Conservation (phyloP, 2,329 filamentous ascomycete species). For the Daldinia eschscholtzii region DNA sequence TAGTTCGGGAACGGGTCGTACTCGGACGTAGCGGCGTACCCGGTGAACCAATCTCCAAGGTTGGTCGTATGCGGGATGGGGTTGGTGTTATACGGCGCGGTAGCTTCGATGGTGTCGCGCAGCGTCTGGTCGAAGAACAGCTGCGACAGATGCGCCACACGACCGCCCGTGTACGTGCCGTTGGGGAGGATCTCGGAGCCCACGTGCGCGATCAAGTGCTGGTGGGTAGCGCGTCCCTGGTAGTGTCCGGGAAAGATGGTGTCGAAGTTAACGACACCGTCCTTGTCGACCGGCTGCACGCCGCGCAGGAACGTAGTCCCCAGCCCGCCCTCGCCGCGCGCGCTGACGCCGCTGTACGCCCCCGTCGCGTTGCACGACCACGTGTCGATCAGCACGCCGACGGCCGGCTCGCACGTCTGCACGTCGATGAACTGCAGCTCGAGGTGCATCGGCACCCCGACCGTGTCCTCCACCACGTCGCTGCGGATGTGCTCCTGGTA, state of each 20-base stretch:
- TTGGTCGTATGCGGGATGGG: conserved; percentile 50
- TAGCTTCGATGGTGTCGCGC: conserved; percentile 54
- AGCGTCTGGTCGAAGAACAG: conserved; percentile 58
- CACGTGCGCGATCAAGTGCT: conserved; percentile 57
- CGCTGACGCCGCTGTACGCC: conserved; percentile 56
- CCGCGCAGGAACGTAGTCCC: conserved; percentile 63
- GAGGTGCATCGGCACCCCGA: conserved; percentile 58
- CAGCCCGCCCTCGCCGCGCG: conserved; percentile 51
- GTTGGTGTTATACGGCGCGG: conserved; percentile 56
- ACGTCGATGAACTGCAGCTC: conserved; percentile 62
- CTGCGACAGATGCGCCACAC: conserved; percentile 59
- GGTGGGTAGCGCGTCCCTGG: conserved; percentile 57
- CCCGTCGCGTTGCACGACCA: conserved; percentile 63
- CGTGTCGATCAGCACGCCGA: conserved; percentile 57
- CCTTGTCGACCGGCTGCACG: conserved; percentile 59
- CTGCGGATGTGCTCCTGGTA: conserved; percentile 58
- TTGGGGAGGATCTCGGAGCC: conserved; percentile 54
- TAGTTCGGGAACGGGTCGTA: conserved; percentile 67
- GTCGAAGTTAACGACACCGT: conserved; percentile 63
- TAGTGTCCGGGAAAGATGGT: conserved; percentile 62
- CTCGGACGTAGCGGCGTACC: conserved; percentile 49
- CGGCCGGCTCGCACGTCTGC: conserved; percentile 58
- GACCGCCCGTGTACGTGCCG: conserved; percentile 56
- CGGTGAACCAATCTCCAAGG: conserved; percentile 49
- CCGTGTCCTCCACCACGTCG: conserved; percentile 56